phyloP scores from a whole-genome alignment of 495 filamentous ascomycete species.

The Penicillium longicatenatum region DNA sequence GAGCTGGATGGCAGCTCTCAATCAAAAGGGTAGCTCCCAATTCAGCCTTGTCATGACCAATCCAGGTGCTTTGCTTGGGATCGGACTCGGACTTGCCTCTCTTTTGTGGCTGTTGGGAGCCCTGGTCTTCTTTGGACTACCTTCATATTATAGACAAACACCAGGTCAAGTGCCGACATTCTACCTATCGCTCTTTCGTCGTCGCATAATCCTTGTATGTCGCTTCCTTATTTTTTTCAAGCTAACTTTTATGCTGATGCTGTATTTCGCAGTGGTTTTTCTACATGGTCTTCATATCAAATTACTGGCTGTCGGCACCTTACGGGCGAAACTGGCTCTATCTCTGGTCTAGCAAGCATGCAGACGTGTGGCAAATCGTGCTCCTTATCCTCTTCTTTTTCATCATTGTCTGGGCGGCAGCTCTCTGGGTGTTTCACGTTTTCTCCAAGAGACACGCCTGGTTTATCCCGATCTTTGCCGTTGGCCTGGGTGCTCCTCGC shows the following conservation, averaged over 20 bases:
- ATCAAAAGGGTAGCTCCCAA: slow-evolving; percentile 18
- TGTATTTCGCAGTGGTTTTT: slow-evolving; percentile 27
- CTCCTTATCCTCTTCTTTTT: slow-evolving; percentile 48
- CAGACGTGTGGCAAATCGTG: slow-evolving; percentile 45
- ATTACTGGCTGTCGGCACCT: slow-evolving; percentile 52
- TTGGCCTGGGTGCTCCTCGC: slow-evolving; percentile 50
- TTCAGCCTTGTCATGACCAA: slow-evolving; percentile 34
- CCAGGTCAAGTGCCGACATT: slow-evolving; percentile 66
- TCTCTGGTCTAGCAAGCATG: slow-evolving; percentile 49
- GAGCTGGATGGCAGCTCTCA: slow-evolving; percentile 44
- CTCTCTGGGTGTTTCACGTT: slow-evolving; percentile 41
- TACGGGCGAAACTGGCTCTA: slow-evolving; percentile 53
- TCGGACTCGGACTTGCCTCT: slow-evolving; percentile 52
- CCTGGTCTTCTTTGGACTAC: slow-evolving; percentile 45
- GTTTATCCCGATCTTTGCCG: slow-evolving; percentile 55
- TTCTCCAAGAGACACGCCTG: slow-evolving; percentile 52
- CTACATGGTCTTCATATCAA: slow-evolving; percentile 25
- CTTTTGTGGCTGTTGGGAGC: slow-evolving; percentile 36
- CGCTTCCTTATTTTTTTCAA: slow-evolving; percentile 9
- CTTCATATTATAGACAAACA: slow-evolving; percentile 57
- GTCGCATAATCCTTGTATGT: slow-evolving; percentile 54
- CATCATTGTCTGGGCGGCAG: slow-evolving; percentile 44
- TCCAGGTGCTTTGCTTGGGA: slow-evolving; percentile 38
- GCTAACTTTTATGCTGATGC: slow-evolving; percentile 7
- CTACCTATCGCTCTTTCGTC: slow-evolving; percentile 53